Evolutionary conservation across 352 stramenopile genomes (phyloP), one percentile per base, ranked within the genome.

Genomic region (Phytophthora citrophthora): DNA sequence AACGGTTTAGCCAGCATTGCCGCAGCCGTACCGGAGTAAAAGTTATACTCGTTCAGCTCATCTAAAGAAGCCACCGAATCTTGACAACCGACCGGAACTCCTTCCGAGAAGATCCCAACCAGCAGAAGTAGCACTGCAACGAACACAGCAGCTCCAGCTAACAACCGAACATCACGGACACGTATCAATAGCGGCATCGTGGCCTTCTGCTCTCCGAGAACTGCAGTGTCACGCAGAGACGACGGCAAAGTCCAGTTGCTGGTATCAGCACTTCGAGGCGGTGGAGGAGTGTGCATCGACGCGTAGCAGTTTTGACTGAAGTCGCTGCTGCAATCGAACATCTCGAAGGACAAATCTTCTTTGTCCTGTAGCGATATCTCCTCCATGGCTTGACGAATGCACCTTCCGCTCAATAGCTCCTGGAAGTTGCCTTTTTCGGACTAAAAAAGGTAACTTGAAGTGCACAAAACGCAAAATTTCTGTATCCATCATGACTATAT

Each of bases 41-140:
- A 88, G 43, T 86, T 88, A 54, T 85, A 77, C 12, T 72, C 23
- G n/a, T 66, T 70, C 12, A 82, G 45, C n/a, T 75, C 51, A 26
- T 39, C 24, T 45, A 68, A 36, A 3, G 40, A 52, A 23, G 54
- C 54, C 27, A 61, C 66, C 2, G 60, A 75, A 48, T 64, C 46
- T 5, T 51, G 64, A 27, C 54, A 74, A 15, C 55, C 60, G 13
- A 82, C 47, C 1, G 59, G 39, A 0, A 82, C 68, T 10, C 74
- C 74, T 29, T 41, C 39, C 8, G 52, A 56, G 43, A 82, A 76
- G 24, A 80, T 20, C 1, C 27, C 56, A 27, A 79, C 54, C 16
- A 81, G 54, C 26, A 64, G 40, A 31, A 76, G 31, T 29, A 79
- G 46, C 15, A 55, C 29, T 12, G 50, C 39, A 32, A 79, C 41